Base-by-base conservation (phyloP, 2,329 filamentous ascomycete species). In the Epichloe festucae region DNA sequence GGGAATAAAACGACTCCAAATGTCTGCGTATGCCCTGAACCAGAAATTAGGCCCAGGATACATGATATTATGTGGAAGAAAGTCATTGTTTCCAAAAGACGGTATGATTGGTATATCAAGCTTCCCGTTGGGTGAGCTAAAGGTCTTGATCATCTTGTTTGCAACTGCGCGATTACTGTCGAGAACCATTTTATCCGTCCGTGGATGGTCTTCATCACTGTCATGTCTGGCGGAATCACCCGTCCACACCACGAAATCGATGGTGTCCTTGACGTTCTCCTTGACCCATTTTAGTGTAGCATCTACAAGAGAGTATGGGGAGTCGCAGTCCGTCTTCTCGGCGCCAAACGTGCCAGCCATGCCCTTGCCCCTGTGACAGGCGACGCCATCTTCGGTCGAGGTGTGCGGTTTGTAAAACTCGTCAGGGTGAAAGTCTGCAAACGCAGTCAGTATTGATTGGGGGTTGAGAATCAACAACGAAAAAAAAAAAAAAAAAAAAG, bases 11-110 rank as follows among this genome's bases (percentile, higher is more conserved):
- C 77, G 76, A 46, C 72, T 70, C 93, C 93, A 98, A 21, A 97
- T 80, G 21, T 85, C 75, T 27, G 81, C 73, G 60, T 93, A 96
- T 46, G 76, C 76, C 53, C 78, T 78, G 0, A 95, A 86, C 84
- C 91, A 95, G 56, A 78, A 78, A 62, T 96, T 96, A 15, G 93
- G 93, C 0, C 91, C 93, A 1, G 80, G 75, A 42, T 81, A 73
- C 65, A 98, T 82, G 63, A 97, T 94, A 62, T 98, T 98, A 70
- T 98, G 93, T 1, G 93, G 93, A 54, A 96, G 80, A 53, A 98
- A 90, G 63, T 98, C 93, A 68, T 98, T 98, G 71, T 98, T 98
- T 54, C 93, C 93, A 59, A 96, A 84, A 0, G 84, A 96, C 0
- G 93, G 90, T 19, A 98, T 76, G 34, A 97, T 80, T 4, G 93